phyloP scores from a whole-genome alignment of 768 basidiomycete species.

The Lanmaoa pseudosensibilis region DNA sequence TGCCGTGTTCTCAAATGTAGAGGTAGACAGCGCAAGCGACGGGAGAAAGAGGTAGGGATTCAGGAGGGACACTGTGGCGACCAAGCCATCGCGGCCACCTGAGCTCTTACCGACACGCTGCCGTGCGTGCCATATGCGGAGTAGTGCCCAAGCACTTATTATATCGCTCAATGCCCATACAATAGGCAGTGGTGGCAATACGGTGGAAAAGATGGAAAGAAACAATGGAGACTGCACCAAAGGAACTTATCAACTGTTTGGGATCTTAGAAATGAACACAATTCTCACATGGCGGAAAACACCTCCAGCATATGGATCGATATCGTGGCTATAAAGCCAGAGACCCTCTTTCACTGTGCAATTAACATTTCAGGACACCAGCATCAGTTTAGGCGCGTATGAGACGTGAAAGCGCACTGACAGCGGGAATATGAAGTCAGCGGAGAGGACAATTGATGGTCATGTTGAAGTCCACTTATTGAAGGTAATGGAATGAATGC shows the following conservation, averaged over 20 bases:
- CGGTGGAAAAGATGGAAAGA: slow-evolving; percentile 70
- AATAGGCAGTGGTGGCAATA: slow-evolving; percentile 58
- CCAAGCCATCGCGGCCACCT: slow-evolving; percentile 54
- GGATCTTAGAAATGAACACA: background rate
- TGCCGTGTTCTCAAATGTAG: slow-evolving; percentile 77
- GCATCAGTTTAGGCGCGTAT: background rate
- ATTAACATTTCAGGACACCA: slow-evolving; percentile 9
- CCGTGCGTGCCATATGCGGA: slow-evolving; percentile 65
- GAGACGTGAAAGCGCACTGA: slow-evolving; percentile 39
- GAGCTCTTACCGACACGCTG: slow-evolving; percentile 42
- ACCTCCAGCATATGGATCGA: slow-evolving; percentile 87
- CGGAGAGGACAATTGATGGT: slow-evolving; percentile 80
- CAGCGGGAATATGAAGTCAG: slow-evolving; percentile 76
- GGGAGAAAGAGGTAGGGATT: slow-evolving; percentile 89
- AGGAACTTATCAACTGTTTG: background rate
- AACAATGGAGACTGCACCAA: slow-evolving; percentile 71
- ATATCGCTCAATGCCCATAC: slow-evolving; percentile 75
- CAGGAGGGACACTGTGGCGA: slow-evolving; percentile 72
- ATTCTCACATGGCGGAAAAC: slow-evolving; percentile 77
- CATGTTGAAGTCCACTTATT: slow-evolving; percentile 48
- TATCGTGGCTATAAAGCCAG: slow-evolving; percentile 71
- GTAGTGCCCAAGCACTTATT: slow-evolving; percentile 64
- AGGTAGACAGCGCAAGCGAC: slow-evolving; percentile 78
- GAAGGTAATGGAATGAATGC: slow-evolving; percentile 50
- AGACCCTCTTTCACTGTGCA: slow-evolving; percentile 84